These are phyloP conservation scores for Candida neerlandica DNA, from an alignment of 1,139 yeast genomes.

Conservation along the genomic window DNA sequence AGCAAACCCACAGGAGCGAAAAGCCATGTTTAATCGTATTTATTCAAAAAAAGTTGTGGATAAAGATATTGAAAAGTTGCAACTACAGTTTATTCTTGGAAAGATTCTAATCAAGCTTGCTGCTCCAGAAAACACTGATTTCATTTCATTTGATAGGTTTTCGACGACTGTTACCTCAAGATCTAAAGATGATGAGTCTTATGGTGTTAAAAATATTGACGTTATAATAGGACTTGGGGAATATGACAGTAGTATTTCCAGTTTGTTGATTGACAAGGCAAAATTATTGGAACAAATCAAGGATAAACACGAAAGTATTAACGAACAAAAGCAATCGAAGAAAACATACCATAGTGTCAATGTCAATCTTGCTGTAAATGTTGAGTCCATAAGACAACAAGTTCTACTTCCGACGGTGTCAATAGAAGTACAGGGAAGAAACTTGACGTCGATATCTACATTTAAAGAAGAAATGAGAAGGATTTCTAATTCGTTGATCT, in stretches of 20 bases:
- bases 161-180: constrained; percentile 13
- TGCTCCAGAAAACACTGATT: constrained; percentile 17
- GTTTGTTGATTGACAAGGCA: constrained; percentile 18
- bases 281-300: constrained; percentile 6
- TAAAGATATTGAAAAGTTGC: background rate
- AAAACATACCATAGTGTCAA: background rate
- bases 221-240: constrained; percentile 23
- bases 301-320: background rate
- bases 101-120: constrained; percentile 9
- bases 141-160: constrained; percentile 17
- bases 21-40: constrained; percentile 52
- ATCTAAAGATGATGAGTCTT: constrained; percentile 12
- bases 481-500: constrained; percentile 8
- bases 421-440: constrained; percentile 10
- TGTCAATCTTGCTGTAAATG: constrained; percentile 7
- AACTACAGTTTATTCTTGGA: constrained; percentile 11
- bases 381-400: constrained; percentile 15
- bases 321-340: background rate
- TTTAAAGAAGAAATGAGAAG: constrained; percentile 4
- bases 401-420: constrained; percentile 15
- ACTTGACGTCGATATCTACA: constrained; percentile 8
- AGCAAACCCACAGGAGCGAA: constrained; percentile 47
- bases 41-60: constrained; percentile 24
- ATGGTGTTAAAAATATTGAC: constrained; percentile 15
- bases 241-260: constrained; percentile 28